Evolutionary conservation across 1,139 yeast species (phyloP), one percentile per base, ranked within the genome.

Genomic region (Waltiozyma sp.): DNA sequence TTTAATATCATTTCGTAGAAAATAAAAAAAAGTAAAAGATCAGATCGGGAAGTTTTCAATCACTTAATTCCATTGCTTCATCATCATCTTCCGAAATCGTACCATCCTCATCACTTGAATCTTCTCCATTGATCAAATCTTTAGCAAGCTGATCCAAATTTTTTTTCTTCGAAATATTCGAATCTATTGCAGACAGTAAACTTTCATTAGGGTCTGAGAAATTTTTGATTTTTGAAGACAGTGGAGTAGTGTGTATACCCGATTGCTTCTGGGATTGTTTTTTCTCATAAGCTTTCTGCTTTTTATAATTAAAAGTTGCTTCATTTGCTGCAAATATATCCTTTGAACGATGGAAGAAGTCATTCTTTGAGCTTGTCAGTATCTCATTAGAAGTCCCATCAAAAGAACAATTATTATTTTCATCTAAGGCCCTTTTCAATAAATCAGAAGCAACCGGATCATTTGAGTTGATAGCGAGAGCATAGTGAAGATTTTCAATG

Each of bases 381-480:
- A n/a, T n/a, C n/a, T n/a, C n/a, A n/a, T n/a, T n/a, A n/a, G n/a
- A n/a, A n/a, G n/a, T n/a, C n/a, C n/a, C n/a, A n/a, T n/a, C n/a
- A n/a, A n/a, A n/a, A 19, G 39, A 28, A 28, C n/a, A 10, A 13
- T 28, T 13, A 34, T 49, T 45, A 15, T 83, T 84, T 40, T 77
- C 73, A 45, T 83, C 93, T 41, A 89, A 65, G 0, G 97, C 96
- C 49, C 94, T 73, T 49, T 76, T 77, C 45, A 91, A 67, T 41
- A 91, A 62, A 56, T 91, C 97, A 5, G 77, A 69, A 0, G 96
- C 94, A 21, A 89, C 81, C 0, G 93, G 83, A 57, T 91, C 96
- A 35, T 78, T 73, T 0, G 96, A 93, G 10, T 77, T 63, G 6
- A 89, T 66, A 0, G 95, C 85, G 40, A 93, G 67, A 0, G 96